Evolutionary conservation across 169 alveolate species (phyloP), one percentile per base, ranked within the genome.

Genomic region (Eimeria maxima): DNA sequence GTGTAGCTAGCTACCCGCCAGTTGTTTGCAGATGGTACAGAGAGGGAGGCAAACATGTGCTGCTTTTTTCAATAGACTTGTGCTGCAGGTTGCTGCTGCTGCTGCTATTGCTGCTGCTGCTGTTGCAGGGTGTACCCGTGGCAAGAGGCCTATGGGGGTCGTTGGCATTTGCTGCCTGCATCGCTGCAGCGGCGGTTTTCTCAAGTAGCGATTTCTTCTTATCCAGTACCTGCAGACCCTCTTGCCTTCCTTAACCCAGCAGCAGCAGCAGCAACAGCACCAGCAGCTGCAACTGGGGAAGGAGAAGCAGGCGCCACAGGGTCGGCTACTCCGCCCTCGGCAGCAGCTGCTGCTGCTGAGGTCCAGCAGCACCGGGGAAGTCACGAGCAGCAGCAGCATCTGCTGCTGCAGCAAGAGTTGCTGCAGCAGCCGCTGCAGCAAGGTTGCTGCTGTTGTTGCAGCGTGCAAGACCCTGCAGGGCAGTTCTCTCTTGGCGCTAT

Each of bases 61-160:
- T 53, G 60, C 3, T 11, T 7, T 7, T 3, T 14, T 53, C 60
- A 1, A 14, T 0, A 14, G 60, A 14, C 60, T 53, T 53, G 60
- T 53, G 27, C 38, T 67, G 76, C 29, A 11, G 76, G 24, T 67
- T 13, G 76, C 84, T 74, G 45, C 53, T 74, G 53, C 55, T 27
- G 20, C 84, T 73, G 84, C 84, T 73, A 7, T 27, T 73, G 20
- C 45, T 74, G 84, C n/a, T 74, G 55, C 53, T 74, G 84, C 84
- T 29, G 84, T 50, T 74, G 38, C 45, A 74, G 84, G 84, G n/a
- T 27, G 4, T 74, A n/a, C 42, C 84, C 84, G 29, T 74, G 84
- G 84, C 84, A 74, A 24, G 84, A 74, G 84, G 84, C 84, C 38
- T 74, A 74, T 29, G 84, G 84, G 29, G 84, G 84, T 13, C 57